These are phyloP conservation scores for Nyssa sinensis DNA, from an alignment of 148 eudicot species.

Conservation along the genomic window DNA sequence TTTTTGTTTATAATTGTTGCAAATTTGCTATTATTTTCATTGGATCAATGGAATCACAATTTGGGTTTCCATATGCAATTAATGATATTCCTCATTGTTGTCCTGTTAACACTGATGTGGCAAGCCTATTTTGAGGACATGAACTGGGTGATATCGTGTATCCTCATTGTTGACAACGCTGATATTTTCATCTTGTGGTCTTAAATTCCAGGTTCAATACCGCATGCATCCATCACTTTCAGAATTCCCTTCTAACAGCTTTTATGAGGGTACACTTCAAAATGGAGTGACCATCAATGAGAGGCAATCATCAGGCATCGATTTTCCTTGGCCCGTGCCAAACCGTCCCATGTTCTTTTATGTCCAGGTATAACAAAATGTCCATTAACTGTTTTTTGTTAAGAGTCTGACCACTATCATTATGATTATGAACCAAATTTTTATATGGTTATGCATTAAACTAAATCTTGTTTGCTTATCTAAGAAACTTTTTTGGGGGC, in stretches of 20 bases:
- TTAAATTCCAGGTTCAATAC: slow-evolving; percentile 78
- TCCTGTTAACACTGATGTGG: neutral
- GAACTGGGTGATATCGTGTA: no score
- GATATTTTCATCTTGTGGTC: neutral
- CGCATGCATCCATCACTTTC: slow-evolving; percentile 99
- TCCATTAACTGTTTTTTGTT: neutral
- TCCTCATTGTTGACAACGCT: neutral
- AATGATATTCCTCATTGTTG: neutral
- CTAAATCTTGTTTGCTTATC: neutral
- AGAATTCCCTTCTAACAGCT: slow-evolving; percentile 96
- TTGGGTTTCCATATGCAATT: neutral
- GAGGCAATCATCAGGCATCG: slow-evolving; percentile 90
- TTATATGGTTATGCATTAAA: neutral
- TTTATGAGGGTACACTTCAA: slow-evolving; percentile 99
- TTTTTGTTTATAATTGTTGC: neutral
- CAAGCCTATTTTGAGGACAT: neutral
- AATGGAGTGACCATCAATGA: slow-evolving; percentile 97
- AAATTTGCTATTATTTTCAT: slow-evolving; percentile 3
- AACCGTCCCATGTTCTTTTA: slow-evolving; percentile 99
- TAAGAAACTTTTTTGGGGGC: neutral
- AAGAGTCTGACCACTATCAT: neutral
- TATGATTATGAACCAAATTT: neutral
- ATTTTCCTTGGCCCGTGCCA: slow-evolving; percentile 99
- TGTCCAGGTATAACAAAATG: slow-evolving; percentile 68
- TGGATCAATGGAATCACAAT: neutral